Conservation (phyloP, 495 filamentous ascomycete species). For the Parachaetomium inaequale region DNA sequence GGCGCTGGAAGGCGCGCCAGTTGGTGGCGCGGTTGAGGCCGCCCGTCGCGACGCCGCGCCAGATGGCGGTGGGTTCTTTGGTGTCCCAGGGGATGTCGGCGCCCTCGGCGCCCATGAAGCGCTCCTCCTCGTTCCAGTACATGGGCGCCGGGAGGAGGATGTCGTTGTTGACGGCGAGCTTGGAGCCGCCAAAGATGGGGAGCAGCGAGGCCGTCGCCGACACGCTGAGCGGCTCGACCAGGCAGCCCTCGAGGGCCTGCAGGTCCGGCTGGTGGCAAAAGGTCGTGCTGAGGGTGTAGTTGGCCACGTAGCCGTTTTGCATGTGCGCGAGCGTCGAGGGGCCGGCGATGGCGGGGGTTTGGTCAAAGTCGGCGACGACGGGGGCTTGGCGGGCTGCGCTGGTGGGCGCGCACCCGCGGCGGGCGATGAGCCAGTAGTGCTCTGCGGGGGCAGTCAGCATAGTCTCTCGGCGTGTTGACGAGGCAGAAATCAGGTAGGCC, state of each 20-base stretch:
- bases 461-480: not conserved
- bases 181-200: slow-evolving; percentile 73
- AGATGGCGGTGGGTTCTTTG: slow-evolving; percentile 56
- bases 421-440: slow-evolving; percentile 62
- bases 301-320: slow-evolving; percentile 57
- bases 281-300: slow-evolving; percentile 62
- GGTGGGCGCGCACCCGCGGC: slow-evolving; percentile 57
- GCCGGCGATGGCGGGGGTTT: slow-evolving; percentile 42
- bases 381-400: slow-evolving; percentile 52
- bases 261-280: slow-evolving; percentile 61
- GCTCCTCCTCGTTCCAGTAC: slow-evolving; percentile 66
- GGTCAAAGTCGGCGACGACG: slow-evolving; percentile 39
- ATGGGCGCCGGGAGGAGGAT: slow-evolving; percentile 74
- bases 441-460: slow-evolving; percentile 32
- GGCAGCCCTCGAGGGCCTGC: slow-evolving; percentile 62
- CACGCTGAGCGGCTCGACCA: slow-evolving; percentile 62
- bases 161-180: slow-evolving; percentile 75
- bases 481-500: slow-evolving; percentile 9
- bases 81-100: slow-evolving; percentile 47
- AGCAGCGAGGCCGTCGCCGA: slow-evolving; percentile 54
- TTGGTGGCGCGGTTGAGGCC: slow-evolving; percentile 60
- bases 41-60: slow-evolving; percentile 69
- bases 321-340: slow-evolving; percentile 41
- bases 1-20: slow-evolving; percentile 68
- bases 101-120: slow-evolving; percentile 62